Percentiles rank a stretch among this genome's conserved stretches.
Conservation (phyloP, 805 yeast genomes). For the Candida maltosa region DNA sequence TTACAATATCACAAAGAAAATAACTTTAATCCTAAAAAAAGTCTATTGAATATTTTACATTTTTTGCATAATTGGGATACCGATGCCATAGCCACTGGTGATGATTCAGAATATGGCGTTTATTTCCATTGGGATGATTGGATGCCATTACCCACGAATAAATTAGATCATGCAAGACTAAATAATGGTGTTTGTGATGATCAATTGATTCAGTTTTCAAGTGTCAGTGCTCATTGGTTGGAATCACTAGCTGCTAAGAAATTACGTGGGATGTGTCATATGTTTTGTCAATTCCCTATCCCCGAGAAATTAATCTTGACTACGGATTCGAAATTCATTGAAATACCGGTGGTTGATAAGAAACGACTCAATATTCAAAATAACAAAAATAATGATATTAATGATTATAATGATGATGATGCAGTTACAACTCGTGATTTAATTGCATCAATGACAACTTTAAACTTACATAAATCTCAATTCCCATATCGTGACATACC, state of each 20-base stretch:
- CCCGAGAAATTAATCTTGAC: slow-evolving; percentile 24
- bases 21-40: slow-evolving; percentile 23
- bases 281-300: slow-evolving; percentile 27
- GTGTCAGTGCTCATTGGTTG: slow-evolving; percentile 30
- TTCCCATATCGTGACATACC: slow-evolving; percentile 6
- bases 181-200: slow-evolving; percentile 21
- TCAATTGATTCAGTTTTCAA: slow-evolving; percentile 17
- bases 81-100: slow-evolving; percentile 5
- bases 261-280: slow-evolving; percentile 29
- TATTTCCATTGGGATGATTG: slow-evolving; percentile 41
- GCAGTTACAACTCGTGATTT: slow-evolving; percentile 3
- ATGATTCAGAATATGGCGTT: too few relatives aligned
- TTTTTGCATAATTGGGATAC: slow-evolving; percentile 7
- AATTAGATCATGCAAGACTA: slow-evolving; percentile 15
- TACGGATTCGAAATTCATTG: slow-evolving; percentile 20
- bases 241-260: slow-evolving; percentile 32
- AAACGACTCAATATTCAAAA: slow-evolving; percentile 19
- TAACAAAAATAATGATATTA: slow-evolving; percentile 2
- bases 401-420: slow-evolving; percentile 1
- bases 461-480: slow-evolving; percentile 1
- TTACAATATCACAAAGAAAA: slow-evolving; percentile 19
- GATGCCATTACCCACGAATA: slow-evolving; percentile 25
- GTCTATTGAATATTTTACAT: slow-evolving; percentile 11
- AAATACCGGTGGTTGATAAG: slow-evolving; percentile 26
- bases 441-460: slow-evolving; percentile 6